These are phyloP conservation scores for Colletotrichum sp. DNA, from an alignment of 2,329 filamentous ascomycete genomes.

Conservation along the genomic window DNA sequence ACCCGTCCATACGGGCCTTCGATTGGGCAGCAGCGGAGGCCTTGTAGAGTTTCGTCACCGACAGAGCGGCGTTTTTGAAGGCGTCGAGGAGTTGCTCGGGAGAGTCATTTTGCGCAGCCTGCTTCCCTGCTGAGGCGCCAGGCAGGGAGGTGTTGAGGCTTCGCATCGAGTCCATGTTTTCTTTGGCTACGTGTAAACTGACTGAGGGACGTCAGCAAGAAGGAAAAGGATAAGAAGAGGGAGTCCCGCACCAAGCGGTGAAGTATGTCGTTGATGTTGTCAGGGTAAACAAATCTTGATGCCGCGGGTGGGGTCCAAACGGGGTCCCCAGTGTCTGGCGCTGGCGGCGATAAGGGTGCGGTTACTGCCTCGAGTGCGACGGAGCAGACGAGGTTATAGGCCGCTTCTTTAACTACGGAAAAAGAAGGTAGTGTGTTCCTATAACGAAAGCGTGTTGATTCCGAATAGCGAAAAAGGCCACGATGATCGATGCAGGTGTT, in stretches of 20 bases:
- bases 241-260: constrained; percentile 17
- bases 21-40: constrained; percentile 80
- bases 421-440: not conserved
- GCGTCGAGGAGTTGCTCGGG: constrained; percentile 78
- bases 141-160: constrained; percentile 28
- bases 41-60: constrained; percentile 96
- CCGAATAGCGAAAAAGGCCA: not conserved
- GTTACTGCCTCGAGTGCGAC: not conserved
- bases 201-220: not conserved
- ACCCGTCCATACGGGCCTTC: constrained; percentile 79
- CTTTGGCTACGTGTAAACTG: not conserved
- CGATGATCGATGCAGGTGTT: not conserved
- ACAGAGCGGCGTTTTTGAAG: constrained; percentile 91
- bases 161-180: constrained; percentile 36
- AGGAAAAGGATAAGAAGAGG: not conserved
- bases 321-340: constrained; percentile 1
- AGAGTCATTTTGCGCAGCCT: constrained; percentile 39
- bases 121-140: constrained; percentile 22
- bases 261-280: constrained; percentile 3
- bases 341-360: constrained; percentile 2
- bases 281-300: constrained; percentile 20
- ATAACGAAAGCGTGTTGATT: not conserved
- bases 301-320: constrained; percentile 10
- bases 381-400: not conserved
- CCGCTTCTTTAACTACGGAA: not conserved